Evolutionary conservation across 192 early-diverging fungal species (phyloP), one percentile per base, ranked within the genome.

Genomic region (Backusella mclennaniae): DNA sequence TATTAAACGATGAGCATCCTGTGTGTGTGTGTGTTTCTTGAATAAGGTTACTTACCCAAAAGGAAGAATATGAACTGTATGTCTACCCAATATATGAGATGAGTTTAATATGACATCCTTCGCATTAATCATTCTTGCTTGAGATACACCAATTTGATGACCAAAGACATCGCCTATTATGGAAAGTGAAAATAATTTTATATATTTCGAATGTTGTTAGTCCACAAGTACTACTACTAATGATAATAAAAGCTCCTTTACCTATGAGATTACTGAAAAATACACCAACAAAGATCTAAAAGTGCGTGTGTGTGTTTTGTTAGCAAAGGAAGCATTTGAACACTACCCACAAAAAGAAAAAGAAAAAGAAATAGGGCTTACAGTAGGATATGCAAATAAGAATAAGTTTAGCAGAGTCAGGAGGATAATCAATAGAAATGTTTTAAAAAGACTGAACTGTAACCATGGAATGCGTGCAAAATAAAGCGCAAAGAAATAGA

Each of bases 381-480:
- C 82, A 11, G 73, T 23, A 44, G 79, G 79, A 1, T 67, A 14
- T 11, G 63, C 75, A 46, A 84, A 84, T 59, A 84, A n/a, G 6
- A 75, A 17, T 19, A 73, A 39, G 33, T 84, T 67, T 11, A 76
- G 2, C 1, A 63, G 6, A 7, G 35, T 26, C 35, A 77, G 12
- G 11, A 75, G n/a, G 4, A 77, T 1, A 15, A 70, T 53, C 5
- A 80, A 35, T 6, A 80, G 19, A 9, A 76, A 42, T 5, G 79
- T 74, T 23, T 80, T 84, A 23, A 82, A 4, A n/a, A 59, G n/a
- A 39, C 81, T 80, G 21, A 88, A 74, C 33, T 88, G 83, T 1
- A 88, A 75, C 87, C 87, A 88, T 11, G 87, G 87, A 38, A 88
- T 86, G 71, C 78, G 68, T 4, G 79, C 76, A 41, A 85, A 78